Base-by-base conservation (phyloP, 2,329 filamentous ascomycete species). In the Triangularia verruculosa region DNA sequence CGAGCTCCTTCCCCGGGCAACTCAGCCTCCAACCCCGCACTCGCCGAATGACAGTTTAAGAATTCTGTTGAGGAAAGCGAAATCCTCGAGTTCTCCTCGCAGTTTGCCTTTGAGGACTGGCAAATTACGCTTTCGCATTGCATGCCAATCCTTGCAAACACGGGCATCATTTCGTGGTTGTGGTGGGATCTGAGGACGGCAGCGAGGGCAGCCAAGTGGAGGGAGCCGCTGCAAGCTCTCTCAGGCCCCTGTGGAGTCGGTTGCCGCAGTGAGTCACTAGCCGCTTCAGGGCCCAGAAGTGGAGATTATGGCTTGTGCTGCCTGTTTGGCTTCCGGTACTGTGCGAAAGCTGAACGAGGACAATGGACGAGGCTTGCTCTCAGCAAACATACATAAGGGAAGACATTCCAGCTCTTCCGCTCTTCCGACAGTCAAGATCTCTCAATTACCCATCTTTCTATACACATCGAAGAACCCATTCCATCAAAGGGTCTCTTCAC, bases 231-330 rank as follows among this genome's bases (percentile, higher is more conserved):
- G 61, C 65, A 67, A 55, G 24, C 28, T 27, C 53, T 34, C 32
- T 25, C 17, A 57, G 15, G 12, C 27, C 27, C 59, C 17, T 1
- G 22, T 22, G 34, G 43, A 53, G 52, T 63, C 65, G 62, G 65
- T 61, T 32, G 59, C 55, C 58, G 60, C 28, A 17, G 60, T 67
- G 66, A 67, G 64, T 67, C 66, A 67, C 66, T 60, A 61, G 54
- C 58, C 62, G 60, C 59, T 58, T 47, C 3, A 20, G 39, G 39
- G 6, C 5, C 39, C n/a, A 17, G n/a, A n/a, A 57, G 66, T 66
- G 66, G 66, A 64, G 66, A 64, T 64, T 64, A 55, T 27, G n/a
- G 20, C 32, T 51, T 34, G 17, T 34, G 47, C 52, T 57, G n/a
- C 11, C 59, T 27, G 52, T 20, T 52, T 34, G 34, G 32, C 30